Base-by-base conservation (phyloP, 2,329 filamentous ascomycete species). In the Trichoderma sp. region DNA sequence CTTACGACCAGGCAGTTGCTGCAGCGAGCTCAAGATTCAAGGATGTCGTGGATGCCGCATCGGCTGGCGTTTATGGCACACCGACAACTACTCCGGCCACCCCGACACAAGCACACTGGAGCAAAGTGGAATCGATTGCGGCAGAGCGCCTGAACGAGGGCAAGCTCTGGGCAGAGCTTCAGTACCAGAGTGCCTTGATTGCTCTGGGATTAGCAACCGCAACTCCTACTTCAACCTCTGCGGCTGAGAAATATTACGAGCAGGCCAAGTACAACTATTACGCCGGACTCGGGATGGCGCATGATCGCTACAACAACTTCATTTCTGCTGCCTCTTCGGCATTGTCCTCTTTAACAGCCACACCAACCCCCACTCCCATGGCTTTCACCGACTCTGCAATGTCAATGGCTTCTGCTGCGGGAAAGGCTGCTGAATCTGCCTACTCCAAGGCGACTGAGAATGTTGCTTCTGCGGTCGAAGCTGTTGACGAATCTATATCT, bases 241-340 rank as follows among this genome's bases (percentile, higher is more conserved):
- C 82, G 80, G 86, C 80, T 73, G 91, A 83, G 80, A 91, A 82
- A 84, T 87, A 85, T 82, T 88, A 83, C 78, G 89, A 85, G 78
- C 90, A 86, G 83, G 91, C 88, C 60, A 87, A 86, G 75, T 82
- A 86, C 75, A 87, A 89, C 77, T 95, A 95, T 80, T 95, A 94
- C 76, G 91, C 93, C 74, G 93, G 91, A 12, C 81, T 96, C 28
- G 93, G 93, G 32, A 81, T 93, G 58, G 93, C 94, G 1, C 92
- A 97, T 77, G 93, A 90, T 57, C 89, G 91, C 47, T 96, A 96
- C 80, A 90, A 91, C 6, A 91, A 91, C 64, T 95, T 96, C 77
- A 75, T 96, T 2, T 86, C 86, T 14, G 90, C 91, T 5, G 93
- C 92, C 8, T 93, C 92, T 11, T 89, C 87, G 43, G 92, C 90